Evolutionary conservation across 2,329 filamentous ascomycete genomes (phyloP), one percentile per base, ranked within the genome.

Genomic region (Venturia asperata): DNA sequence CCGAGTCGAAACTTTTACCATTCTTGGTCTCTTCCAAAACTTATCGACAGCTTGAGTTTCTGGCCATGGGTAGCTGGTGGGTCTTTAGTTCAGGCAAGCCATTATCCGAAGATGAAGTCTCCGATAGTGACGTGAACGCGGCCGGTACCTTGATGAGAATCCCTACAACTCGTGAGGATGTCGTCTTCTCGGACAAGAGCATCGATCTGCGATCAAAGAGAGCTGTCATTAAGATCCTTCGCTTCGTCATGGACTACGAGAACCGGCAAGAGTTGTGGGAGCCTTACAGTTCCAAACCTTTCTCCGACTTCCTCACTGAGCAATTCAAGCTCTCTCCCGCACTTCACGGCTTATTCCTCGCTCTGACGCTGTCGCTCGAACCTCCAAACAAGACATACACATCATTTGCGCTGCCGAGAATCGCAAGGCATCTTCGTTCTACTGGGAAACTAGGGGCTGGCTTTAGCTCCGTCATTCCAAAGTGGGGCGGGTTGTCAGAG

Each of bases 1-100:
- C 90, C 11, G 87, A 88, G 64, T 96, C 92, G 2, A 82, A 85
- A 69, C 82, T 97, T 42, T 80, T 97, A 5, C 84, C 86, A 10
- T 84, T 87, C 71, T 84, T 97, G 19, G 90, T 97, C n/a, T 91
- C 92, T 1, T 96, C 93, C 7, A 89, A 87, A 70, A 89, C 92
- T 15, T 93, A 93, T 72, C 85, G 88, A 27, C 92, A 97, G 77
- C 83, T 99, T 60, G 93, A 97, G 73, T 97, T 97, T 70, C 85
- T 94, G 67, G 91, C 93, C 37, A 90, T 97, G 34, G 93, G 93
- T 34, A 93, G 90, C 65, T 97, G 93, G 85, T 97, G 89, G 83
- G 85, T 97, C 65, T 87, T 87, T 72, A 79, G 82, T 66, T 72
- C 76, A 58, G 47, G 63, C 24, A 45, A 62, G 5, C 41, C 63